Evolutionary conservation across 805 yeast species (phyloP).

Genomic region (Suhomyces faveliae): DNA sequence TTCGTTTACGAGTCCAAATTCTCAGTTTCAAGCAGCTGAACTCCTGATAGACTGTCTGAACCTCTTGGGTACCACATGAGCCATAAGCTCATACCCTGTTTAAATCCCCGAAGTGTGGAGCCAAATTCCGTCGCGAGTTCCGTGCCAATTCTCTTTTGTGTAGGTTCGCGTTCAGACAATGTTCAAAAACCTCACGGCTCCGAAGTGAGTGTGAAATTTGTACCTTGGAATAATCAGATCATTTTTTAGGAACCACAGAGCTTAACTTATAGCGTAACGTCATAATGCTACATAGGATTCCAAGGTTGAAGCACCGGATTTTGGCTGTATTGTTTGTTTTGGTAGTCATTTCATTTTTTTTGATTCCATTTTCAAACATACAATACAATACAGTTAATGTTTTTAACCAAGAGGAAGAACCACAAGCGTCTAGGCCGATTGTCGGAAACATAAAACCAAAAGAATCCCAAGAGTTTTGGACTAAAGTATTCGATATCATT

Average conservation of each 20-base stretch:
- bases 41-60: neutral
- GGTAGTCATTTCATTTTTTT: neutral
- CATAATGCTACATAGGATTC: slow-evolving; percentile 1
- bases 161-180: neutral
- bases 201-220: neutral
- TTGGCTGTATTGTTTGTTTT: slow-evolving; percentile 1
- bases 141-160: neutral
- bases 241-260: neutral
- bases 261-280: neutral
- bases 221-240: neutral
- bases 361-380: neutral
- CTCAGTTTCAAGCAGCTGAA: no score
- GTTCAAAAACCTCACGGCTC: neutral
- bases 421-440: slow-evolving; percentile 5
- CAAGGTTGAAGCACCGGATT: slow-evolving; percentile 9
- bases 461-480: slow-evolving; percentile 29
- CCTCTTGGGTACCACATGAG: neutral
- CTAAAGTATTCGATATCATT: slow-evolving; percentile 22
- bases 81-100: neutral
- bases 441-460: slow-evolving; percentile 10
- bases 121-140: neutral
- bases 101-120: neutral
- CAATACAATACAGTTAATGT: neutral
- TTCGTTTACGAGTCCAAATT: no score
- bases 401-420: neutral